These are phyloP conservation scores for Hirschioporus abietinus DNA, from an alignment of 768 basidiomycete species.

Conservation along the genomic window DNA sequence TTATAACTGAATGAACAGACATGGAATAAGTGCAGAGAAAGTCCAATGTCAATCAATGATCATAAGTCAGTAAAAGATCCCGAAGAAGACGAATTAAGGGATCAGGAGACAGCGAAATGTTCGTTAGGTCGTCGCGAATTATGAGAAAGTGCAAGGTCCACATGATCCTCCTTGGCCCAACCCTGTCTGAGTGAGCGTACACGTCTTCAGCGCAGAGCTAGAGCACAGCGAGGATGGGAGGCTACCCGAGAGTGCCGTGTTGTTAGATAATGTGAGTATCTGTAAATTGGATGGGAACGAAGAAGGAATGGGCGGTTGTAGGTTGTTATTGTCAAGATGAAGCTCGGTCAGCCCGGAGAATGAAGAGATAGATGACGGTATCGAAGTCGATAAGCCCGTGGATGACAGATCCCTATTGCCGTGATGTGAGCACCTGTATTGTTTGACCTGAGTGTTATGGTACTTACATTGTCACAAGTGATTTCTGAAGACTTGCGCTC, in stretches of 20 bases:
- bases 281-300: slow-evolving; percentile 31
- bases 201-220: slow-evolving; percentile 21
- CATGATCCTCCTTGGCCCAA: slow-evolving; percentile 6
- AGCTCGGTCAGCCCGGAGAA: slow-evolving; percentile 31
- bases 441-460: not conserved
- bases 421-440: slow-evolving; percentile 1
- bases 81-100: not conserved
- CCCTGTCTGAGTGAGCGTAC: slow-evolving; percentile 11
- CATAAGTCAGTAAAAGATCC: not conserved
- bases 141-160: slow-evolving; percentile 6
- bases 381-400: slow-evolving; percentile 33
- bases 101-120: not conserved
- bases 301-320: slow-evolving; percentile 28
- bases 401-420: slow-evolving; percentile 31
- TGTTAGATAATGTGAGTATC: slow-evolving; percentile 30
- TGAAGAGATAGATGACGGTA: slow-evolving; percentile 29
- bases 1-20: not conserved
- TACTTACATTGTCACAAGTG: slow-evolving; percentile 30
- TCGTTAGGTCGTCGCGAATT: not conserved
- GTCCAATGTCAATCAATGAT: slow-evolving; percentile 1
- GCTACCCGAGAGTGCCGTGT: slow-evolving; percentile 30
- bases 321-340: slow-evolving; percentile 33
- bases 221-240: slow-evolving; percentile 24
- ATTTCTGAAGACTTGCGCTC: slow-evolving; percentile 27
- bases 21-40: not conserved